phyloP scores from a whole-genome alignment of 768 basidiomycete genomes.

The Hygrocybe punicea region DNA sequence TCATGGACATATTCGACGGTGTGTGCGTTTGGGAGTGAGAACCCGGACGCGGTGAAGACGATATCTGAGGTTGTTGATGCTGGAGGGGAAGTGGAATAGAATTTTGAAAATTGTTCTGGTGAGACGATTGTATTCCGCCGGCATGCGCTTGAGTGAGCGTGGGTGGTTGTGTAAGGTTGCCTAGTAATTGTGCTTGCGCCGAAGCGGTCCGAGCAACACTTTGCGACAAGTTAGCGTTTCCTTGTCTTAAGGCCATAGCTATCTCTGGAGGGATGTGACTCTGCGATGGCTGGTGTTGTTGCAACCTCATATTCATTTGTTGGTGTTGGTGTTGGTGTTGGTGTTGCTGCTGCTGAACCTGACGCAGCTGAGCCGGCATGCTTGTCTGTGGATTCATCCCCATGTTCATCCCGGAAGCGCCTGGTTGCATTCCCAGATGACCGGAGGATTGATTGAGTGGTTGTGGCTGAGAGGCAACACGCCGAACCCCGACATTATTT shows the following conservation, averaged over 20 bases:
- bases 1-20: conserved; percentile 39
- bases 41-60: conserved; percentile 43
- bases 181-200: conserved; percentile 49
- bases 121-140: conserved; percentile 35
- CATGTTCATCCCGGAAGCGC: conserved; percentile 40
- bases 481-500: conserved; percentile 41
- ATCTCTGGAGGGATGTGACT: conserved; percentile 43
- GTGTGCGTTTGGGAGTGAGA: conserved; percentile 39
- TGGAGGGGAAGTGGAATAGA: conserved; percentile 36
- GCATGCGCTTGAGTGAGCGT: conserved; percentile 28
- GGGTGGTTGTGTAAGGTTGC: conserved; percentile 39
- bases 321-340: conserved; percentile 34
- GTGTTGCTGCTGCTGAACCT: conserved; percentile 32
- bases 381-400: conserved; percentile 43
- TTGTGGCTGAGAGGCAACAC: conserved; percentile 58
- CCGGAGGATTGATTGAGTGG: conserved; percentile 35
- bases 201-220: conserved; percentile 44
- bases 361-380: conserved; percentile 40
- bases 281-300: conserved; percentile 37
- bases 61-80: conserved; percentile 38
- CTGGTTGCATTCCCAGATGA: conserved; percentile 35
- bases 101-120: conserved; percentile 40
- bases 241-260: conserved; percentile 40
- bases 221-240: conserved; percentile 39
- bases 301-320: conserved; percentile 30